Base-by-base conservation (phyloP, 768 basidiomycete genomes). In the Dioszegia crocea region DNA sequence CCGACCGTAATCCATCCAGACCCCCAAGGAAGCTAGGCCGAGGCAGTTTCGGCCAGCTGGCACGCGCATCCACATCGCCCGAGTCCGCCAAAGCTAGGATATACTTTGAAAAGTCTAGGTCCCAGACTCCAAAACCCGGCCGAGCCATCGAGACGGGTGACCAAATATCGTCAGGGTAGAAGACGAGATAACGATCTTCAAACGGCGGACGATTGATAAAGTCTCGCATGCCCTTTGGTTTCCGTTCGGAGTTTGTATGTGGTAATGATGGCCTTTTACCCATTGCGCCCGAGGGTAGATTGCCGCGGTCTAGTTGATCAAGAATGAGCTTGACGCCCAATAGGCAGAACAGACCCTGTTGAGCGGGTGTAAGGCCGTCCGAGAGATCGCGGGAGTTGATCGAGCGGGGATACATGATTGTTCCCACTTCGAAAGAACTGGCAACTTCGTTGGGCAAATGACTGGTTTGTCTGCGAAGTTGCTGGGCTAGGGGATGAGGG, bases 31-130 rank as follows among this genome's bases (percentile, higher is more conserved):
- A 45, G 26, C 64, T 63, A 2, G 46, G 44, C 51, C 67, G 31
- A 44, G 63, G 63, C 1, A 65, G 45, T n/a, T 23, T 54, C n/a
- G 64, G 58, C 64, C 67, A 66, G 4, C 4, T 12, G 4, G 51
- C 24, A 26, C 14, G 33, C 14, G 33, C 10, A 5, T 53, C 51
- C 23, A 51, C 33, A n/a, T 59, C 65, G 30, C 63, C 62, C 3
- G 60, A 52, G 26, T 57, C 50, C n/a, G 65, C 57, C 39, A 73
- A 30, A 8, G 66, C 66, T 9, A 59, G 41, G 45, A 73, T 65
- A 50, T 70, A 66, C n/a, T 58, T 27, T 14, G 68, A 68, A 56
- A 63, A 73, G 50, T 73, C 68, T 26, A 73, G 47, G 53, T 73
- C 68, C 68, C 64, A 67, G 4, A 73, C 63, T 1, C 64, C 71